phyloP scores from a whole-genome alignment of 768 basidiomycete species.

The Suillus discolor region DNA sequence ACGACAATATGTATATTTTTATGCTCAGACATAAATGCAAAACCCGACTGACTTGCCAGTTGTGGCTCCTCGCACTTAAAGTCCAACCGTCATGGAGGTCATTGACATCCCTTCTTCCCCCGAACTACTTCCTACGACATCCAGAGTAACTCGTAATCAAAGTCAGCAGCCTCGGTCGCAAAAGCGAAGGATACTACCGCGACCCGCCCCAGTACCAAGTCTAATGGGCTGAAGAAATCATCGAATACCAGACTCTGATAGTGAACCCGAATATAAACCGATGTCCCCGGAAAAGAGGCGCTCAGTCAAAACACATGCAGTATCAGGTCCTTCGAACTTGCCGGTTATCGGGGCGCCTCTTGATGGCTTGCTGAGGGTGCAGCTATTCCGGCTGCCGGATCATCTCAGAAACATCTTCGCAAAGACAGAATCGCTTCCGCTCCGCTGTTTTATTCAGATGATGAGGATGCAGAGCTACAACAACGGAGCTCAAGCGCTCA shows the following conservation, averaged over 20 bases:
- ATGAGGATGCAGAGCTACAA: constrained; percentile 27
- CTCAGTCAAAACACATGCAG: not conserved
- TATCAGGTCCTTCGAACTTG: constrained; percentile 13
- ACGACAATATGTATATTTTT: not conserved
- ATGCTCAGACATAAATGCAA: not conserved
- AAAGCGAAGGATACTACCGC: constrained; percentile 16
- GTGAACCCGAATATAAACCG: constrained; percentile 27
- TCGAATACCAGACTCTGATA: constrained; percentile 56
- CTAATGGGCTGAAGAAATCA: constrained; percentile 34
- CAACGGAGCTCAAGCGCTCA: too few species aligned
- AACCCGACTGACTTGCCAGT: not conserved
- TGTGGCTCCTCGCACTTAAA: not conserved
- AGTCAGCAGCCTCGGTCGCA: constrained; percentile 23
- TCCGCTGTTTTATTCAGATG: constrained; percentile 42
- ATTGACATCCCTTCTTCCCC: constrained; percentile 31
- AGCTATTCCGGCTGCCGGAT: constrained; percentile 13
- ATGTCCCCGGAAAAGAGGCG: constrained; percentile 7
- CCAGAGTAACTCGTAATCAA: constrained; percentile 20
- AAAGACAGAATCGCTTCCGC: constrained; percentile 6
- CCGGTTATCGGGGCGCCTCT: constrained; percentile 17
- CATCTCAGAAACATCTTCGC: constrained; percentile 14
- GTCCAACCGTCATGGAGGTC: constrained; percentile 20
- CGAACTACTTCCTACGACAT: constrained; percentile 17
- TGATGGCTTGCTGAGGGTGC: constrained; percentile 13
- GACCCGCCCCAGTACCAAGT: constrained; percentile 1